Evolutionary conservation across 2,329 filamentous ascomycete species (phyloP), one percentile per base, ranked within the genome.

Genomic region (Neodidymelliopsis sp.): DNA sequence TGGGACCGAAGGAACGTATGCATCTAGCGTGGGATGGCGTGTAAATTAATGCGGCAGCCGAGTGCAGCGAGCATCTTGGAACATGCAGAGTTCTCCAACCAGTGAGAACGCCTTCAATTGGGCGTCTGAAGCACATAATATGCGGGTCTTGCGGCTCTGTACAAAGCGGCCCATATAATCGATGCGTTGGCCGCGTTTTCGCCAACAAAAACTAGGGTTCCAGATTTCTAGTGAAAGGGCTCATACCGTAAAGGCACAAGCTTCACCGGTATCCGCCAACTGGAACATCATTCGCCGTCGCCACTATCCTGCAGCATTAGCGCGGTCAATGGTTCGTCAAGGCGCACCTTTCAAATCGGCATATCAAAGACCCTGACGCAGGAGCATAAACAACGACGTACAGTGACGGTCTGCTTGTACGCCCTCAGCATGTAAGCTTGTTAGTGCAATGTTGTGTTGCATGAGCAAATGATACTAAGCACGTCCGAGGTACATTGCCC

Each of bases 131-230:
- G 71, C 67, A 69, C 66, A 71, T 57, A 66, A 66, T 63, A 62
- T 73, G 71, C 70, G 66, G 68, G 70, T 63, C 62, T 60, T 65
- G 73, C 72, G 72, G 73, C 72, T 75, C 73, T 74, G 69, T 67
- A 65, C 54, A 59, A 62, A 72, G 49, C 74, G 75, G 71, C 74
- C 75, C 75, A 75, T 76, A 75, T 69, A 76, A 75, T 70, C 89
- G 90, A 91, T 95, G 91, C 88, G 90, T 82, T 95, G 91, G 90
- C 90, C 86, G 79, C 81, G 81, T 87, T 81, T 81, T 85, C 83
- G 83, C 89, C 89, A 93, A 87, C 92, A 85, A 82, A 86, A 49
- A 54, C 57, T 60, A 57, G 65, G 66, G 69, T 70, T 71, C 69
- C 67, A 73, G 63, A 72, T 65, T 69, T 61, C 63, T 66, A 64